Conservation (phyloP, 352 stramenopile genomes). For the Phytophthora ohioensis region DNA sequence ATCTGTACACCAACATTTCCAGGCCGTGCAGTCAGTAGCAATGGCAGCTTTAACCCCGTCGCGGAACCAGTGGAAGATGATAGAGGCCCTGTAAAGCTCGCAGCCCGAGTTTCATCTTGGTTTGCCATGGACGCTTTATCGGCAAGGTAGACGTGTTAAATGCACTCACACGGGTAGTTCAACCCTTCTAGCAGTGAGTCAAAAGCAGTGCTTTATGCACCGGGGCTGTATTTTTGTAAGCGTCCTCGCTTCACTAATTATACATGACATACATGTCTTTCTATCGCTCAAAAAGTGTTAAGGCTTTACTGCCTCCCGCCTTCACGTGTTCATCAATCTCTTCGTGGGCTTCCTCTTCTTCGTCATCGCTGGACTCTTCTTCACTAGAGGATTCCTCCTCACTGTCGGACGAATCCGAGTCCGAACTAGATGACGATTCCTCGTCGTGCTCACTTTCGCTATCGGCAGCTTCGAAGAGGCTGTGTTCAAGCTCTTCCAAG, state of each 20-base stretch:
- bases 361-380: constrained; percentile 33
- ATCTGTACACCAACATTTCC: constrained; percentile 85
- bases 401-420: constrained; percentile 42
- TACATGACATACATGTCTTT: constrained; percentile 33
- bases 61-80: not conserved
- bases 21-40: constrained; percentile 61
- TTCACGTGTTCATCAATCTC: constrained; percentile 1
- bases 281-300: constrained; percentile 19
- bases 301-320: constrained; percentile 7
- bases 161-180: not conserved
- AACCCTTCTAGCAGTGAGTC: constrained; percentile 1
- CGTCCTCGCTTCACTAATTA: constrained; percentile 39
- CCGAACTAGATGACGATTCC: constrained; percentile 30
- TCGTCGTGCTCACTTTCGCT: constrained; percentile 23
- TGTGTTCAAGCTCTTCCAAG: constrained; percentile 77
- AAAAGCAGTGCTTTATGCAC: constrained; percentile 23
- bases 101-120: constrained; percentile 21
- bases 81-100: constrained; percentile 20
- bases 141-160: constrained; percentile 2
- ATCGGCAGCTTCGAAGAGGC: constrained; percentile 52
- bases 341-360: constrained; percentile 4
- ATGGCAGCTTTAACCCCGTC: constrained; percentile 46
- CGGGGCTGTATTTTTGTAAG: constrained; percentile 40
- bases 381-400: constrained; percentile 42
- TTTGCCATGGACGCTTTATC: constrained; percentile 28